Conservation (phyloP, 164 flowering plant genomes). For the Chimonanthus praecox region DNA sequence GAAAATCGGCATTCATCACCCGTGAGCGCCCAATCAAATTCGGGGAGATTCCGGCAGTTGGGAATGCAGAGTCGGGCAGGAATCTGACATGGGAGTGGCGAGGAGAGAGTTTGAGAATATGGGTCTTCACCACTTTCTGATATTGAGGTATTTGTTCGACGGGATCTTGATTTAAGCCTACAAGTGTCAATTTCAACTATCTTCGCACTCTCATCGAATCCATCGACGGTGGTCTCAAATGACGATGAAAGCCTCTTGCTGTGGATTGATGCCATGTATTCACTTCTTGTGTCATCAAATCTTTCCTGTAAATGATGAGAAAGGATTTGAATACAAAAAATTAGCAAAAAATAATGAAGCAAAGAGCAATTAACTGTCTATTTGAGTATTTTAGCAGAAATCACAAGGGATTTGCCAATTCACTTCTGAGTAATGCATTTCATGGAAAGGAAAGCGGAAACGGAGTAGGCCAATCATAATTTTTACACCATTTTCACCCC, state of each 20-base stretch:
- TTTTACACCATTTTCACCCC: neutral
- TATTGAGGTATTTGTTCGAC: constrained; percentile 27
- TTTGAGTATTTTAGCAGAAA: neutral
- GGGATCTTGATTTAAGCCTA: constrained; percentile 53
- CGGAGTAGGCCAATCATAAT: neutral
- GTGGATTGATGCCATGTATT: constrained; percentile 41
- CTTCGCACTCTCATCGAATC: constrained; percentile 65
- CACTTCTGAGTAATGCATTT: neutral
- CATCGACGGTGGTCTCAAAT: constrained; percentile 28
- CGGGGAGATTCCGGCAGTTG: constrained; percentile 29
- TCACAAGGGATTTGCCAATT: neutral
- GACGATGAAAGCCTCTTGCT: constrained; percentile 67
- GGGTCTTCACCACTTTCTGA: constrained; percentile 50
- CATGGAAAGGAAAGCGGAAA: neutral
- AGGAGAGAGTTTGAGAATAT: constrained; percentile 33
- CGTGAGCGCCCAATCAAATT: constrained; percentile 54
- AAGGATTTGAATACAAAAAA: neutral
- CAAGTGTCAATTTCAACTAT: constrained; percentile 79
- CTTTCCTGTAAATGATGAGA: constrained; percentile 38
- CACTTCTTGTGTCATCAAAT: constrained; percentile 61
- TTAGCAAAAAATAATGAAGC: neutral
- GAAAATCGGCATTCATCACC: constrained; percentile 61
- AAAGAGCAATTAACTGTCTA: neutral
- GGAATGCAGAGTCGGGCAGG: constrained; percentile 52
- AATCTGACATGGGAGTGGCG: constrained; percentile 50